Evolutionary conservation across 331 rosid species (phyloP).

Genomic region (Stylosanthes scabra): DNA sequence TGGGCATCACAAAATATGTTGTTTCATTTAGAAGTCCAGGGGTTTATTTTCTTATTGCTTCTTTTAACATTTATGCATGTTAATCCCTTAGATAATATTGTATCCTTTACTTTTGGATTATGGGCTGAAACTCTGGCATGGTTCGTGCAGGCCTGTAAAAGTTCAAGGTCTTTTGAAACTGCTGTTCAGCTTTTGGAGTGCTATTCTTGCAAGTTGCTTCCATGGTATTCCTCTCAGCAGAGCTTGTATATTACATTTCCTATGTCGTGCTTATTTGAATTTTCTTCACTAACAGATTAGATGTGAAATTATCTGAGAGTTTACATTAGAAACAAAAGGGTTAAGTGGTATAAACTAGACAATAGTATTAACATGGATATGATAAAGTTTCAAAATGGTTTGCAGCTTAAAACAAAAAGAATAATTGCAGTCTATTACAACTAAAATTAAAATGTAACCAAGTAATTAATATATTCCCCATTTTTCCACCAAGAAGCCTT

Average conservation of each 20-base stretch:
- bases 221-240: slow-evolving; percentile 64
- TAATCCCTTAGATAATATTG: background rate
- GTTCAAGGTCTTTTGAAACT: slow-evolving; percentile 52
- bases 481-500: no score
- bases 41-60: slow-evolving; percentile 16
- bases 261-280: slow-evolving; percentile 28
- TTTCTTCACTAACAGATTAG: slow-evolving; percentile 21
- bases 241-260: slow-evolving; percentile 27
- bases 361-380: no score
- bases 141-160: slow-evolving; percentile 61
- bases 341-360: no score
- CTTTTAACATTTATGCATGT: slow-evolving; percentile 17
- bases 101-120: slow-evolving; percentile 14
- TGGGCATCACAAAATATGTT: slow-evolving; percentile 32
- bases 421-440: no score
- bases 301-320: slow-evolving; percentile 30
- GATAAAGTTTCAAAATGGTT: no score
- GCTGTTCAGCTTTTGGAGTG: slow-evolving; percentile 76
- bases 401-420: no score
- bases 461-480: no score
- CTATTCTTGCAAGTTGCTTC: slow-evolving; percentile 75
- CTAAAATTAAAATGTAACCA: no score
- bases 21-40: slow-evolving; percentile 21
- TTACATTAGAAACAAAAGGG: slow-evolving; percentile 21
- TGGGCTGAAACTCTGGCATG: slow-evolving; percentile 33